Evolutionary conservation across 352 stramenopile species (phyloP).

Genomic region (Phytopythium montanum): DNA sequence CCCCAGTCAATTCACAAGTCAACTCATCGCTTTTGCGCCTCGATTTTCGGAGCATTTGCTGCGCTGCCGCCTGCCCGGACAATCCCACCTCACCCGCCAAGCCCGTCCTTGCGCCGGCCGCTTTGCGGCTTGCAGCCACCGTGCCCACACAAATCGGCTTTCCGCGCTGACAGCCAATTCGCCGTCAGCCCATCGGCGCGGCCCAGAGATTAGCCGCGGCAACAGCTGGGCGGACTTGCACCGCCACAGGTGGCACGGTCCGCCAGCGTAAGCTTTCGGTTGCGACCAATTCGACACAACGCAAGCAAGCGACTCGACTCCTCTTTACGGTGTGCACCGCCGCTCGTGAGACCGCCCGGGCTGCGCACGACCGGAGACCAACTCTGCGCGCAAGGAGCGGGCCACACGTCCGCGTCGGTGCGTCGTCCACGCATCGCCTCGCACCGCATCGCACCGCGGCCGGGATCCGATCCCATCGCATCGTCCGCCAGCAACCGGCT

Average conservation of each 20-base stretch:
- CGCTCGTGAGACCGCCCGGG: neutral
- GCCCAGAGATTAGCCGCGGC: too few species aligned
- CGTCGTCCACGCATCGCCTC: neutral
- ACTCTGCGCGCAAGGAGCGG: too few species aligned
- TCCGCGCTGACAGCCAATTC: conserved; percentile 27
- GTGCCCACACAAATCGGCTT: conserved; percentile 18
- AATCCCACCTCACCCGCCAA: neutral
- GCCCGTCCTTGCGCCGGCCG: neutral
- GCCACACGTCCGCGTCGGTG: neutral
- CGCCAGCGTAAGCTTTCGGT: too few species aligned
- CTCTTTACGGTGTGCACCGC: neutral
- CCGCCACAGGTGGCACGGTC: too few species aligned
- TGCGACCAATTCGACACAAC: neutral
- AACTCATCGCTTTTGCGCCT: neutral
- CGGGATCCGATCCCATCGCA: conserved; percentile 1
- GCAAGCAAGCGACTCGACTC: neutral
- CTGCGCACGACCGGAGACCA: neutral
- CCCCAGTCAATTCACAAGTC: neutral
- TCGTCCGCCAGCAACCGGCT: neutral
- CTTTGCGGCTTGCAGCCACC: neutral
- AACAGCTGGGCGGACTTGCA: too few species aligned
- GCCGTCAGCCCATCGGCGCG: conserved; percentile 13
- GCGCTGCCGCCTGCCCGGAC: too few species aligned
- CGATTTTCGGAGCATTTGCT: too few species aligned
- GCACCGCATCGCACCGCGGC: too few species aligned